A percentile compares a stretch with the other conserved stretches of the same genome.
These are phyloP conservation scores for Aristolochia contorta DNA, from an alignment of 164 flowering plant species.

Conservation along the genomic window DNA sequence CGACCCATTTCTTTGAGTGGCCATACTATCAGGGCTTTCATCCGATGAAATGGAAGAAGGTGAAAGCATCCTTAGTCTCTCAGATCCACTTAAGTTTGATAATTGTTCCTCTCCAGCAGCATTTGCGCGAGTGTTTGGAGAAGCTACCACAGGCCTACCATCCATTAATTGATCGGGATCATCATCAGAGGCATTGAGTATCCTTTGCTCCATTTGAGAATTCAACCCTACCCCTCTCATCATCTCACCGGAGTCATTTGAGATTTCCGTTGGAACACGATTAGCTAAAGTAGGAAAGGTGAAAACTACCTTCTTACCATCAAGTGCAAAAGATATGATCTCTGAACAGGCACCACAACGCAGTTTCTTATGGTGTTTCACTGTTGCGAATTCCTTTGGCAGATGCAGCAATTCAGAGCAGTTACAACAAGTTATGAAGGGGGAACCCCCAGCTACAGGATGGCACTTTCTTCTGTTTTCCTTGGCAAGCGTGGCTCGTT, in stretches of 20 bases:
- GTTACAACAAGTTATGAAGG: constrained; percentile 55
- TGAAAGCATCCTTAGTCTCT: constrained; percentile 18
- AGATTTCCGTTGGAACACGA: constrained; percentile 1
- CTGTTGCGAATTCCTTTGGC: constrained; percentile 29
- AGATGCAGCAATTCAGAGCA: constrained; percentile 67
- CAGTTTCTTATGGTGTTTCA: constrained; percentile 31
- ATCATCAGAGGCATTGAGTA: constrained; percentile 20
- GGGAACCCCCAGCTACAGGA: constrained; percentile 74
- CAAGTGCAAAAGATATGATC: constrained; percentile 25
- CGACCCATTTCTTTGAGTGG: constrained; percentile 8
- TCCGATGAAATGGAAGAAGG: constrained; percentile 25
- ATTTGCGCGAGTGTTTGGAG: background rate
- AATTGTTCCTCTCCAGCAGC: background rate
- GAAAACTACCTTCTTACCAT: constrained; percentile 32
- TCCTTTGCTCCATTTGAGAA: constrained; percentile 10
- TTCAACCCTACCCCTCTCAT: constrained; percentile 11
- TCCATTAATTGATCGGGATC: constrained; percentile 25
- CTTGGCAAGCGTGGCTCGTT: constrained; percentile 20
- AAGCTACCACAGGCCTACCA: constrained; percentile 21
- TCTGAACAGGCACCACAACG: constrained; percentile 69
- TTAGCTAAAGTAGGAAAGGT: constrained; percentile 16
- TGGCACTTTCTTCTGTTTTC: constrained; percentile 20
- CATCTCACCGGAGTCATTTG: constrained; percentile 17
- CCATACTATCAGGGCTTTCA: constrained; percentile 22
- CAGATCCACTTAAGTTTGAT: constrained; percentile 18